Evolutionary conservation across 164 flowering plant species (phyloP).

Genomic region (Aristolochia californica): DNA sequence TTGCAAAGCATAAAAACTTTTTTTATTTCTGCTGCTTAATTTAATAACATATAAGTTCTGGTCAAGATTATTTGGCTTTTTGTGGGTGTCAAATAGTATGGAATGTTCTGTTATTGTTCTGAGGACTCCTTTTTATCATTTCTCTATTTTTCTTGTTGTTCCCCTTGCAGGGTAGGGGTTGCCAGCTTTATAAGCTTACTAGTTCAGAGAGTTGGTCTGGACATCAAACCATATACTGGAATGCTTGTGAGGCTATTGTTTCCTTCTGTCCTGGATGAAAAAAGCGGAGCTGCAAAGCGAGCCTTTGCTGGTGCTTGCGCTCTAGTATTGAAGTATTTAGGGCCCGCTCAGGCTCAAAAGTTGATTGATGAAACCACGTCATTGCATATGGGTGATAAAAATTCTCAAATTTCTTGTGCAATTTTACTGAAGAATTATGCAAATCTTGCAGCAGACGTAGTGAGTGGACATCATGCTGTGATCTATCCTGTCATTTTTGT

Average conservation of each 20-base stretch:
- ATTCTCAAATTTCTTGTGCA: constrained; percentile 79
- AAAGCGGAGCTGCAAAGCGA: constrained; percentile 69
- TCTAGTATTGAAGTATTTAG: constrained; percentile 51
- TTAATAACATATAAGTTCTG: too few species aligned
- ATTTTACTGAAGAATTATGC: constrained; percentile 54
- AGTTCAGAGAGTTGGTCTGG: constrained; percentile 68
- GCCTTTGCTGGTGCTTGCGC: constrained; percentile 95
- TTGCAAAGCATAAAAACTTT: too few species aligned
- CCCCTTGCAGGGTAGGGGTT: constrained; percentile 74
- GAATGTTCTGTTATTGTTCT: too few species aligned
- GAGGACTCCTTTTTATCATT: too few species aligned
- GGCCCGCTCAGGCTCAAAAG: constrained; percentile 58
- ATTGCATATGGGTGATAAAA: constrained; percentile 74
- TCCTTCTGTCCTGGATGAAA: constrained; percentile 74
- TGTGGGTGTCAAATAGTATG: too few species aligned
- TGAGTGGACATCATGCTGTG: constrained; percentile 54
- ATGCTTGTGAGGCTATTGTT: constrained; percentile 59
- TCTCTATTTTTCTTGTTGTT: not conserved
- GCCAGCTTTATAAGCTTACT: constrained; percentile 76
- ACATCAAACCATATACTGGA: constrained; percentile 66
- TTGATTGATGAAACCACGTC: constrained; percentile 72
- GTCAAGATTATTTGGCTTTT: too few species aligned
- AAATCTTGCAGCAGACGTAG: constrained; percentile 57
- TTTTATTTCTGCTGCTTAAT: too few species aligned
- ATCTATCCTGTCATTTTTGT: constrained; percentile 63